phyloP scores from a whole-genome alignment of 352 stramenopile species.

The Globisporangium alternatum region DNA sequence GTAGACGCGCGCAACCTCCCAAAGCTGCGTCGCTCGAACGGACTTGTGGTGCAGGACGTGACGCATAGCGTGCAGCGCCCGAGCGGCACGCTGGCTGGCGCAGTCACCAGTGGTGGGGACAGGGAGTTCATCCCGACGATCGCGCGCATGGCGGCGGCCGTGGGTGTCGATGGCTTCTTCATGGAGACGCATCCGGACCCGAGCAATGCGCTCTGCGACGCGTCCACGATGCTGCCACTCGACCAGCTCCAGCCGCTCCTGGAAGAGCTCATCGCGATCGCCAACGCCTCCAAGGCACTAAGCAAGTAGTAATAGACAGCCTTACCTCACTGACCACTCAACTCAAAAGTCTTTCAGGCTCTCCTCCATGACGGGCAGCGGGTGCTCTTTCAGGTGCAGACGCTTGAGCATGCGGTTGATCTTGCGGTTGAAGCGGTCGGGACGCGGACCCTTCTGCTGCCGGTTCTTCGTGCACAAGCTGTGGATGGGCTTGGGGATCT shows the following conservation, averaged over 20 bases:
- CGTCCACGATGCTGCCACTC: conserved; percentile 71
- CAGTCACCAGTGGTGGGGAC: conserved; percentile 61
- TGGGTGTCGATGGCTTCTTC: conserved; percentile 88
- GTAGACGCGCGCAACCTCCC: conserved; percentile 81
- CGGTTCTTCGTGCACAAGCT: conserved; percentile 29
- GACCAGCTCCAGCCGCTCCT: conserved; percentile 63
- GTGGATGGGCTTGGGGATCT: conserved; percentile 59
- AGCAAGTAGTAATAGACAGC: neutral
- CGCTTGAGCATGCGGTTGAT: conserved; percentile 80
- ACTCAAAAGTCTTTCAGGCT: conserved; percentile 62
- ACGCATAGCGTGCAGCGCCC: conserved; percentile 83
- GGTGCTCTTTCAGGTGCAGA: conserved; percentile 65
- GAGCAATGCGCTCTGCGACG: conserved; percentile 56
- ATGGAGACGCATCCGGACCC: conserved; percentile 86
- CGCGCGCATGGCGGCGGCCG: conserved; percentile 74
- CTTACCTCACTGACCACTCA: neutral
- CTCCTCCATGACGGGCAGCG: conserved; percentile 68
- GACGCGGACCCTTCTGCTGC: conserved; percentile 31
- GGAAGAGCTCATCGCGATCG: conserved; percentile 73
- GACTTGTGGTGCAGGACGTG: conserved; percentile 82
- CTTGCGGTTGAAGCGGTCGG: conserved; percentile 73
- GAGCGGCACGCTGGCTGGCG: conserved; percentile 34
- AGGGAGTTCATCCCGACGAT: conserved; percentile 86
- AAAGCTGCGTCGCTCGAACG: conserved; percentile 55
- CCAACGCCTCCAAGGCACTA: conserved; percentile 44